These are phyloP conservation scores for Domatiomyces catenatus DNA, from an alignment of 2,329 filamentous ascomycete species.

Conservation along the genomic window DNA sequence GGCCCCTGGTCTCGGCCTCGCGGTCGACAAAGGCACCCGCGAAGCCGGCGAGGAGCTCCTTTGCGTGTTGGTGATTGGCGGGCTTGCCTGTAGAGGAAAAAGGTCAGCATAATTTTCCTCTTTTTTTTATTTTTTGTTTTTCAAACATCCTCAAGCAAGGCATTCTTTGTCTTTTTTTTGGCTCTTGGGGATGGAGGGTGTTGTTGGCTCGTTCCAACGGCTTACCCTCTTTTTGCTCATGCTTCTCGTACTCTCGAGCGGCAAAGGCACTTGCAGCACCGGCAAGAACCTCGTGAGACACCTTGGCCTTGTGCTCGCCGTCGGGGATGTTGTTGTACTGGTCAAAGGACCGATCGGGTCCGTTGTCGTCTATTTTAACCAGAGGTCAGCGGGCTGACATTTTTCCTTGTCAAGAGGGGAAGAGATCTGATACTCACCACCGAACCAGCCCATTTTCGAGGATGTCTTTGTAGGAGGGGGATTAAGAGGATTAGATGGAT, in stretches of 20 bases:
- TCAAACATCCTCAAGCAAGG: too few species aligned
- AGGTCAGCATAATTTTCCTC: background rate
- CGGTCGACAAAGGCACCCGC: constrained; percentile 62
- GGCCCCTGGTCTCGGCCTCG: constrained; percentile 54
- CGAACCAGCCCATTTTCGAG: constrained; percentile 22
- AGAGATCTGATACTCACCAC: background rate
- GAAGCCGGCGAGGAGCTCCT: constrained; percentile 56
- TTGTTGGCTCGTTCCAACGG: background rate
- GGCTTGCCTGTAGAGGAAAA: constrained; percentile 40
- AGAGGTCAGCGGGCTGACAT: constrained; percentile 5
- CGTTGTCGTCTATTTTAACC: background rate
- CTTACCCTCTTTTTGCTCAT: background rate
- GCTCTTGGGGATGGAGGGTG: background rate
- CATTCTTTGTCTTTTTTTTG: background rate
- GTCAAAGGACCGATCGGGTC: background rate
- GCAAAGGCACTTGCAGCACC: constrained; percentile 24
- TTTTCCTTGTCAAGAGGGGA: too few species aligned
- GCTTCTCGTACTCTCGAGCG: background rate
- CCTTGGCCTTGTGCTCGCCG: constrained; percentile 40
- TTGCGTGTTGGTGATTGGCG: constrained; percentile 58
- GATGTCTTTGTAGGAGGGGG: background rate
- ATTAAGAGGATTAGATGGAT: background rate
- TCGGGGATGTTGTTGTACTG: constrained; percentile 15
- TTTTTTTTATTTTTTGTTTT: background rate
- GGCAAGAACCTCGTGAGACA: constrained; percentile 58